Base-by-base conservation (phyloP, 2,329 filamentous ascomycete genomes). In the Aspergillus aculeatus region DNA sequence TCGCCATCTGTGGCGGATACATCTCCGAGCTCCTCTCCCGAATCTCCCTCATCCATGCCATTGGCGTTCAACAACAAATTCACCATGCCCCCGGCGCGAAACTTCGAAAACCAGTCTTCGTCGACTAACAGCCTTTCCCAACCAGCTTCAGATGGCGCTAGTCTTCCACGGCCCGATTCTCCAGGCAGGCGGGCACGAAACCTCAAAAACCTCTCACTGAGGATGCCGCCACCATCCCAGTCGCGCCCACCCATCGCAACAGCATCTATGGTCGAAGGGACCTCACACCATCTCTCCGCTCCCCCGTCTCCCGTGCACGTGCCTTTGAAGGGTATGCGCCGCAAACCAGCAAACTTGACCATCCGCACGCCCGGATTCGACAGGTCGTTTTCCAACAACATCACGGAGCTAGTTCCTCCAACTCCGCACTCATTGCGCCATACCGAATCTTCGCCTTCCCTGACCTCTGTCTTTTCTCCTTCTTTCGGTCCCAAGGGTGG, bases 21-120 rank as follows among this genome's bases (percentile, higher is more conserved):
- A 7, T 97, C 94, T 5, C 92, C 95, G 3, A 94, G 89, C 55
- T 92, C 93, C 23, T 97, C 94, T 1, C 94, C 94, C 9, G 93
- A 97, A 76, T 97, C 95, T 2, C 91, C 92, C 1, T 81, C 89
- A 57, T 89, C 90, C 58, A 81, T 92, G 57, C 87, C 91, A 56
- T 73, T 82, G 57, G 38, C 38, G 16, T 44, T 44, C 38, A 44
- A 44, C 38, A 44, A 19, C 38, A 44, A 44, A 44, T 19, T 44
- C 38, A 44, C 38, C 38, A 71, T 73, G 64, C 66, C 70, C 12
- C 64, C 68, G 4, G 48, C 66, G 31, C 71, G 66, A 52, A 69
- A 72, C 50, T 57, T 69, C 49, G 68, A 71, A 52, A 62, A 63
- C 56, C 68, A 70, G 55, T 62, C 69, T 49, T 57, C 62, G 16